These are phyloP conservation scores for Porcisia hertigi DNA, from an alignment of 208 protist genomes.

Conservation along the genomic window DNA sequence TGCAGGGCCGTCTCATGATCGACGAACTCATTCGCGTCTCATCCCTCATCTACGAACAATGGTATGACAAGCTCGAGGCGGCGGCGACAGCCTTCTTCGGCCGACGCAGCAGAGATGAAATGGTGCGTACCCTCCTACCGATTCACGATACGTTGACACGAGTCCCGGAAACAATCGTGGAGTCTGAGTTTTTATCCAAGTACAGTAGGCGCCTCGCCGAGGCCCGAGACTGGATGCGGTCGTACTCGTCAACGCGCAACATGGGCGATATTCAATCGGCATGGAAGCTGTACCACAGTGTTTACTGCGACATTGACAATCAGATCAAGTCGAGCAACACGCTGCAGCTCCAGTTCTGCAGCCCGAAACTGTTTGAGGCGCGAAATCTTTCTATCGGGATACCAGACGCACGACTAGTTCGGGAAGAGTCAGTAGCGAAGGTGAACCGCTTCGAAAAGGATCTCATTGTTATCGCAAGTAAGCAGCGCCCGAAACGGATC, in stretches of 20 bases:
- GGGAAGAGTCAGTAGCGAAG: constrained; percentile 76
- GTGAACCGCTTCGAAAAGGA: constrained; percentile 93
- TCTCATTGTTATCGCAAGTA: constrained; percentile 97
- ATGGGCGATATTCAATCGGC: constrained; percentile 79
- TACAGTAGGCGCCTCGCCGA: constrained; percentile 62
- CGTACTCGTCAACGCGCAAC: constrained; percentile 55
- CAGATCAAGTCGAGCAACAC: constrained; percentile 61
- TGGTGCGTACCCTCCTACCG: constrained; percentile 89
- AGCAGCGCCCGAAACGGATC: constrained; percentile 98
- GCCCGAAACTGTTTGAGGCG: constrained; percentile 82
- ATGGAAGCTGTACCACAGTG: constrained; percentile 85
- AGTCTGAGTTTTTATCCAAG: constrained; percentile 93
- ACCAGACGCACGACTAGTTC: constrained; percentile 85
- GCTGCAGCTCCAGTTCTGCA: constrained; percentile 76
- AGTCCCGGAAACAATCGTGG: constrained; percentile 91
- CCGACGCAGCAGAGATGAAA: constrained; percentile 80
- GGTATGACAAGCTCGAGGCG: constrained; percentile 95
- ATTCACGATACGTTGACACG: constrained; percentile 96
- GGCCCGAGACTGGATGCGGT: constrained; percentile 72
- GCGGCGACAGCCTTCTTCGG: constrained; percentile 95
- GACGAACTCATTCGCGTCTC: constrained; percentile 97
- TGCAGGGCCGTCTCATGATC: constrained; percentile 95
- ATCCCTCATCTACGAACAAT: constrained; percentile 95
- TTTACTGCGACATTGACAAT: constrained; percentile 80
- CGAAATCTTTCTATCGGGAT: constrained; percentile 76